phyloP scores from a whole-genome alignment of 2,329 filamentous ascomycete genomes.

The Madurella fahalii region DNA sequence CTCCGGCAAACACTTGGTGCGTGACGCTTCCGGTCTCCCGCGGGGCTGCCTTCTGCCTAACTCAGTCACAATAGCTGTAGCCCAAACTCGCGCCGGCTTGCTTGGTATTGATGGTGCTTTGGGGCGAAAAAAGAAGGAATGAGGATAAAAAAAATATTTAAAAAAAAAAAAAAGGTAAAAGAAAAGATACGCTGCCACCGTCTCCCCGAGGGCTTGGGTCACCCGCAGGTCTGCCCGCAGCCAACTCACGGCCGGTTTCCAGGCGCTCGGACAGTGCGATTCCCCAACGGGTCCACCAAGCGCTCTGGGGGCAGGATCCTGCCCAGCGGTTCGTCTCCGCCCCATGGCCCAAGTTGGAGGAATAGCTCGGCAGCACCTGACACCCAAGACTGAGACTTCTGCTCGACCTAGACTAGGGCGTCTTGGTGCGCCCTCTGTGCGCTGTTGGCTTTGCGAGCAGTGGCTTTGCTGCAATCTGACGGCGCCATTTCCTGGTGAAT shows the following conservation, averaged over 20 bases:
- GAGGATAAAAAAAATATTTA: too few relatives aligned
- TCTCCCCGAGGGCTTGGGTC: constrained; percentile 22
- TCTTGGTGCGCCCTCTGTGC: neutral
- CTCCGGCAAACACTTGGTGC: too few relatives aligned
- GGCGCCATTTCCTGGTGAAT: neutral
- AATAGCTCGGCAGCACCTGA: neutral
- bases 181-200: too few relatives aligned
- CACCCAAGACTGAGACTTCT: constrained; percentile 10
- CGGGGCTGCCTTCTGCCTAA: too few relatives aligned
- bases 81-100: too few relatives aligned
- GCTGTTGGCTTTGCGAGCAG: neutral
- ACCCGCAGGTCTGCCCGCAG: neutral
- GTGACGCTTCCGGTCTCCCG: too few relatives aligned
- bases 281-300: neutral
- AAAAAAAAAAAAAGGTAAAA: too few relatives aligned
- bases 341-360: neutral
- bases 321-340: neutral
- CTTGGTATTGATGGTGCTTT: too few relatives aligned
- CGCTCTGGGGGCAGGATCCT: neutral
- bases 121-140: too few relatives aligned
- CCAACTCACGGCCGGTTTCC: neutral
- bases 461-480: neutral
- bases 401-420: constrained; percentile 13
- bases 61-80: too few relatives aligned
- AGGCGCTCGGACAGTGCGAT: constrained; percentile 3